Conservation (phyloP, 768 basidiomycete genomes). For the Mycena indigotica region DNA sequence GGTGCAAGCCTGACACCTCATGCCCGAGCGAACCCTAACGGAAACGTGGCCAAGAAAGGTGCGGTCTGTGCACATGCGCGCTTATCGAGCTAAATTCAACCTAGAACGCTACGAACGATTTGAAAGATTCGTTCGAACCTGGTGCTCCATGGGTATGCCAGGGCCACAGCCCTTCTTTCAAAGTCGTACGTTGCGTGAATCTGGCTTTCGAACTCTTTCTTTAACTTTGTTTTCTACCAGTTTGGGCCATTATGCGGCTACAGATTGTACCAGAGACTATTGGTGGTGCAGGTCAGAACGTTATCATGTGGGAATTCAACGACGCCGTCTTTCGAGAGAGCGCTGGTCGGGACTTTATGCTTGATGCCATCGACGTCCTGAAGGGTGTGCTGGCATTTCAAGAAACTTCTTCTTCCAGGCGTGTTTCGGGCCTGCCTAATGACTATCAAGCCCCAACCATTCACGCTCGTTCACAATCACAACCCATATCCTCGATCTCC, state of each 20-base stretch:
- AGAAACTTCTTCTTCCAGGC: slow-evolving; percentile 53
- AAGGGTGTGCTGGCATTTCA: slow-evolving; percentile 87
- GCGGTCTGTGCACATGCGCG: slow-evolving; percentile 13
- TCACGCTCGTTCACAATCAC: slow-evolving; percentile 61
- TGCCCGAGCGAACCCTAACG: slow-evolving; percentile 65
- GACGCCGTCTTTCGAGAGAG: slow-evolving; percentile 94
- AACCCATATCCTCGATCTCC: slow-evolving; percentile 49
- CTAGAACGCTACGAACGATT: slow-evolving; percentile 74
- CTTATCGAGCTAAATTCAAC: slow-evolving; percentile 10
- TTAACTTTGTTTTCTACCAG: slow-evolving; percentile 15
- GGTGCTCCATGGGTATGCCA: slow-evolving; percentile 87
- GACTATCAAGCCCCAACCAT: slow-evolving; percentile 35
- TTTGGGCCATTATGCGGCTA: slow-evolving; percentile 80
- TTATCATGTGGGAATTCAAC: slow-evolving; percentile 89
- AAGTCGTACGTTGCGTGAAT: slow-evolving; percentile 45
- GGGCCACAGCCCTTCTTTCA: slow-evolving; percentile 88
- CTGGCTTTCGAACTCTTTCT: not conserved
- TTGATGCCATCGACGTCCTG: slow-evolving; percentile 84
- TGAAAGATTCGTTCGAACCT: slow-evolving; percentile 72
- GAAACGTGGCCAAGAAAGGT: slow-evolving; percentile 70
- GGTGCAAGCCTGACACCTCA: slow-evolving; percentile 80
- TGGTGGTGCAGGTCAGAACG: slow-evolving; percentile 74
- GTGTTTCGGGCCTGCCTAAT: slow-evolving; percentile 27
- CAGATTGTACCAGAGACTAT: slow-evolving; percentile 79
- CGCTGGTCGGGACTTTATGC: slow-evolving; percentile 93